phyloP scores from a whole-genome alignment of 495 filamentous ascomycete genomes.

The Amniculicola lignicola region DNA sequence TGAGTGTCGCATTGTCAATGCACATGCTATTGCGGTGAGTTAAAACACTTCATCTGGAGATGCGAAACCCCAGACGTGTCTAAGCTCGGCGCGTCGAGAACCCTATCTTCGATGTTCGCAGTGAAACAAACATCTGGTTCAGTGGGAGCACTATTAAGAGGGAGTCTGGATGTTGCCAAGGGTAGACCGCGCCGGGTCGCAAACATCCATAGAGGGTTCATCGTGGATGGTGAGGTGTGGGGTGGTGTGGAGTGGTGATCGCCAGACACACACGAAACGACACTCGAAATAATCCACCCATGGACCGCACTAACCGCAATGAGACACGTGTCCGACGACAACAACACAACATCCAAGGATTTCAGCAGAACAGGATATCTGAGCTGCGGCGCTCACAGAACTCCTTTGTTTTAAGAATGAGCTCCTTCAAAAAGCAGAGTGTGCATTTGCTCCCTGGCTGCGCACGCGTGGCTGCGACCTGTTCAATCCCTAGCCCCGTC shows the following conservation, averaged over 20 bases:
- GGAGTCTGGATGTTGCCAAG: background rate
- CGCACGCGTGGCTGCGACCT: too few relatives aligned
- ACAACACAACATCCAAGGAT: too few relatives aligned
- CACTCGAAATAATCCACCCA: too few relatives aligned
- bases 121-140: background rate
- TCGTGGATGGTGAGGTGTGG: background rate
- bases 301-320: too few relatives aligned
- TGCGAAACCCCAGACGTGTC: conserved; percentile 23
- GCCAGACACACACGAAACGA: background rate
- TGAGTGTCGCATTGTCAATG: conserved; percentile 25
- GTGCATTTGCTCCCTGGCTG: too few relatives aligned
- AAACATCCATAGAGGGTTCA: background rate
- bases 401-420: too few relatives aligned
- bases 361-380: too few relatives aligned
- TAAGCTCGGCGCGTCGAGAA: conserved; percentile 5
- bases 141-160: background rate
- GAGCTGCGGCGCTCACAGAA: too few relatives aligned
- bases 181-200: background rate
- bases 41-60: conserved; percentile 12
- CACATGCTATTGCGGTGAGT: background rate
- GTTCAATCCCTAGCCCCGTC: too few relatives aligned
- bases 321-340: too few relatives aligned
- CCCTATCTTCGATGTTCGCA: conserved; percentile 6
- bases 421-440: too few relatives aligned
- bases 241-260: background rate